Evolutionary conservation across 1,284 basidiomycete genomes (phyloP).

Genomic region (Malassezia arunalokei): DNA sequence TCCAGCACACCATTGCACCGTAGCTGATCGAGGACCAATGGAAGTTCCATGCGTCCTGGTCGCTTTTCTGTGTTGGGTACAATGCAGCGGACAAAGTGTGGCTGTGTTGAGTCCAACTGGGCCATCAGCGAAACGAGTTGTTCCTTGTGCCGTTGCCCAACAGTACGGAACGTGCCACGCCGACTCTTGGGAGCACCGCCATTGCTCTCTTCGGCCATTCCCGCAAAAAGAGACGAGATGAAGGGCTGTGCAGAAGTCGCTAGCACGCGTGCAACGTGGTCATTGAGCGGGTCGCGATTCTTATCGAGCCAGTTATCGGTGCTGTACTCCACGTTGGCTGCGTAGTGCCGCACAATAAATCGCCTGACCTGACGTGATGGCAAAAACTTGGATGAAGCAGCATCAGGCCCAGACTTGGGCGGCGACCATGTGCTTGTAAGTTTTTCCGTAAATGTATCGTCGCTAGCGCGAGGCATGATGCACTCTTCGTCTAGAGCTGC

Average conservation of each 20-base stretch:
- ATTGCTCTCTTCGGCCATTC: slow-evolving; percentile 58
- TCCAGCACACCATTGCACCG: slow-evolving; percentile 98
- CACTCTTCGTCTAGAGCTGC: slow-evolving; percentile 94
- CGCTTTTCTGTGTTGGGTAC: slow-evolving; percentile 89
- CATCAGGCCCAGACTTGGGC: slow-evolving; percentile 25
- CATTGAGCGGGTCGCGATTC: slow-evolving; percentile 98
- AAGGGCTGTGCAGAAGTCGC: slow-evolving; percentile 71
- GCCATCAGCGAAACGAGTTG: slow-evolving; percentile 82
- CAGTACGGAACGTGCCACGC: slow-evolving; percentile 93
- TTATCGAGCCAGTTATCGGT: slow-evolving; percentile 97
- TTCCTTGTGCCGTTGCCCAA: slow-evolving; percentile 90
- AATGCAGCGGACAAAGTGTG: slow-evolving; percentile 96
- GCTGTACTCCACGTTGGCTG: slow-evolving; percentile 88
- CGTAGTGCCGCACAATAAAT: slow-evolving; percentile 92
- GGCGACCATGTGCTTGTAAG: slow-evolving; percentile 48
- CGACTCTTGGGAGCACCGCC: slow-evolving; percentile 61
- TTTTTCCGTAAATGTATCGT: slow-evolving; percentile 88
- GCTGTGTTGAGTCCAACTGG: slow-evolving; percentile 84
- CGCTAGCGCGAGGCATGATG: slow-evolving; percentile 97
- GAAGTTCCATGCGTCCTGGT: slow-evolving; percentile 80
- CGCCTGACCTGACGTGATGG: slow-evolving; percentile 78
- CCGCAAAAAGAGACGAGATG: slow-evolving; percentile 70
- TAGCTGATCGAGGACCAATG: slow-evolving; percentile 88
- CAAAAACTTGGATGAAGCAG: slow-evolving; percentile 58
- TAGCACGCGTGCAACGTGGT: slow-evolving; percentile 82